Evolutionary conservation across 164 flowering plant genomes (phyloP).

Genomic region (Macadamia tetraphylla): DNA sequence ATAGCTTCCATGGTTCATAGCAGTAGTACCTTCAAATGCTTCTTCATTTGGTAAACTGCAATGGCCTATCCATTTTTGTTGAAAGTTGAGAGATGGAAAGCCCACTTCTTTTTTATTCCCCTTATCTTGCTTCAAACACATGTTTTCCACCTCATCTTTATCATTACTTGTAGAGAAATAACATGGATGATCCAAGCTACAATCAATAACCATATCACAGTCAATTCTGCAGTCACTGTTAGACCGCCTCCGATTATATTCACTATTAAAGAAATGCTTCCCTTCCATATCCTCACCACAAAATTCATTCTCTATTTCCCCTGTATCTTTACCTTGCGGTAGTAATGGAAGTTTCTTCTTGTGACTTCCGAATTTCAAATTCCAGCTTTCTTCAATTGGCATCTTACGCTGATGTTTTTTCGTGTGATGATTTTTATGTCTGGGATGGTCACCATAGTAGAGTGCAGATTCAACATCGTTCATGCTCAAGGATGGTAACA

Average conservation of each 20-base stretch:
- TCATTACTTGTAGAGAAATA: slow-evolving; percentile 17
- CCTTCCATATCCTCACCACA: neutral
- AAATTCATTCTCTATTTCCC: neutral
- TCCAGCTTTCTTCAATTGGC: neutral
- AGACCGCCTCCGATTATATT: slow-evolving; percentile 1
- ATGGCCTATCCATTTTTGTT: neutral
- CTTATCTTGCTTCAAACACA: neutral
- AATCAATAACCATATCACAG: slow-evolving; percentile 2
- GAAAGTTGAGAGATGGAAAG: neutral
- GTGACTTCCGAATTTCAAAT: neutral
- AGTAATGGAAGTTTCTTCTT: slow-evolving; percentile 4
- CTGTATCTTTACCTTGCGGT: neutral
- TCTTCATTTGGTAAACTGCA: neutral
- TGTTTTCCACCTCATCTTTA: slow-evolving; percentile 9
- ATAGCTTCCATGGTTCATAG: neutral
- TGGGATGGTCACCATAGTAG: slow-evolving; percentile 16
- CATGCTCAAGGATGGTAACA: slow-evolving; percentile 6
- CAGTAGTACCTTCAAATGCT: neutral
- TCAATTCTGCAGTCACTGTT: slow-evolving; percentile 5
- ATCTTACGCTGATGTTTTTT: slow-evolving; percentile 12
- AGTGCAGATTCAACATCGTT: slow-evolving; percentile 25
- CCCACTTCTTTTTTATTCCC: neutral
- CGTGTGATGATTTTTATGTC: neutral
- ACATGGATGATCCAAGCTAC: slow-evolving; percentile 22
- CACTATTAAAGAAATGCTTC: neutral